These are phyloP conservation scores for Zoysia pacifica DNA, from an alignment of 176 grass and related monocot genomes.

Conservation along the genomic window DNA sequence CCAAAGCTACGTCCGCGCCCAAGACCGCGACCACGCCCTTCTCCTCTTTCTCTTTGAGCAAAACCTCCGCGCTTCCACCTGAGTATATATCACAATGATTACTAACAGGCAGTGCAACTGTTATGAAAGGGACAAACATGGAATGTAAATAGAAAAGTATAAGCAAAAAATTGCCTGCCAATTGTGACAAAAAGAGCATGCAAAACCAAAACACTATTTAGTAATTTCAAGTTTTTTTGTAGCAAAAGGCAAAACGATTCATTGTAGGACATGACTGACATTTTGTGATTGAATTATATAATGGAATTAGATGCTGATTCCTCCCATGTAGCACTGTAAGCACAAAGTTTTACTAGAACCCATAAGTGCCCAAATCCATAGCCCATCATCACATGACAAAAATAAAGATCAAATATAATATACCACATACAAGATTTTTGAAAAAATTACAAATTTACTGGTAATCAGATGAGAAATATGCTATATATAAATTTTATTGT, in stretches of 20 bases:
- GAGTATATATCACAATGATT: conserved; percentile 17
- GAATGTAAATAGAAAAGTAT: background rate
- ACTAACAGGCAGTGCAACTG: background rate
- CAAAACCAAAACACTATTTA: background rate
- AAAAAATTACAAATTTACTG: background rate
- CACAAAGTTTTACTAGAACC: background rate
- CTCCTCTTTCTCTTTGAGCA: conserved; percentile 49
- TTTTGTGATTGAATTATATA: background rate
- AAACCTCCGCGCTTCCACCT: conserved; percentile 57
- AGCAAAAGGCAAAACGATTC: background rate
- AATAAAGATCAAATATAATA: conserved; percentile 10
- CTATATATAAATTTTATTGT: background rate
- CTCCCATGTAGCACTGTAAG: background rate
- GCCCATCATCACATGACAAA: background rate
- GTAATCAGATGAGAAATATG: background rate
- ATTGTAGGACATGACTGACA: no score
- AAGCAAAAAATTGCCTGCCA: background rate
- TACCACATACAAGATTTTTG: background rate
- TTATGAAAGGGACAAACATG: background rate
- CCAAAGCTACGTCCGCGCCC: conserved; percentile 39
- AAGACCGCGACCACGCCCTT: conserved; percentile 37
- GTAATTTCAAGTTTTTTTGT: background rate
- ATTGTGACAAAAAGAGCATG: background rate
- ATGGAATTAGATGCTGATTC: background rate
- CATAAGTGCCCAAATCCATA: background rate